Conservation (phyloP, 164 flowering plant genomes). For the Protea cynaroides region DNA sequence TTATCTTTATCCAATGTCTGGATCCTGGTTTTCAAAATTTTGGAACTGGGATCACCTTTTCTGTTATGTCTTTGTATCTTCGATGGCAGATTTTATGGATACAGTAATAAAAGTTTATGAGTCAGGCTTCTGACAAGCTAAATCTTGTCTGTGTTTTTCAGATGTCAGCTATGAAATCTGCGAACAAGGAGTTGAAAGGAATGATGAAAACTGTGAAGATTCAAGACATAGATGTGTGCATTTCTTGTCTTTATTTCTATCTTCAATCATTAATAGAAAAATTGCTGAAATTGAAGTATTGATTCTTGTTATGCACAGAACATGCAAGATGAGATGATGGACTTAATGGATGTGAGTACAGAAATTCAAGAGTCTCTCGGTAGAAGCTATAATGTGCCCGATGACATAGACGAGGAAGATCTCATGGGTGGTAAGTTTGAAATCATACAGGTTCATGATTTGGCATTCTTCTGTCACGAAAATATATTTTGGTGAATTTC, state of each 20-base stretch:
- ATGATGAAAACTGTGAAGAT: conserved; percentile 89
- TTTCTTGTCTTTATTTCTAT: neutral
- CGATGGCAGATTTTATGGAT: too few relatives aligned
- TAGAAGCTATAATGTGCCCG: conserved; percentile 91
- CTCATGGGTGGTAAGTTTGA: conserved; percentile 84
- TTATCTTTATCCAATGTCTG: too few relatives aligned
- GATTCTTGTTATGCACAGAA: conserved; percentile 34
- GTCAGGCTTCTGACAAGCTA: neutral
- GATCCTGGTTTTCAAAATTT: too few relatives aligned
- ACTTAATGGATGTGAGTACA: conserved; percentile 86
- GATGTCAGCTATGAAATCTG: conserved; percentile 84
- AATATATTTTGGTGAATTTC: neutral
- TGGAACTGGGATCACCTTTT: neutral
- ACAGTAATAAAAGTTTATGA: too few relatives aligned
- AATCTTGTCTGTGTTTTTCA: conserved; percentile 24
- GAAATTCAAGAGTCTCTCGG: conserved; percentile 98
- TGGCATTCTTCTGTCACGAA: neutral
- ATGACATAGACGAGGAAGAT: conserved; percentile 95
- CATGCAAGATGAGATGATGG: conserved; percentile 99
- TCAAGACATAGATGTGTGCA: conserved; percentile 83
- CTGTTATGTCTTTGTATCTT: neutral
- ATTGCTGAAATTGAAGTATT: neutral
- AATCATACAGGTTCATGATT: neutral
- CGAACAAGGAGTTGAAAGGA: conserved; percentile 82
- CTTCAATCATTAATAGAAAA: neutral